Evolutionary conservation across 805 yeast species (phyloP), one percentile per base, ranked within the genome.

Genomic region (Candida coleopterorum): DNA sequence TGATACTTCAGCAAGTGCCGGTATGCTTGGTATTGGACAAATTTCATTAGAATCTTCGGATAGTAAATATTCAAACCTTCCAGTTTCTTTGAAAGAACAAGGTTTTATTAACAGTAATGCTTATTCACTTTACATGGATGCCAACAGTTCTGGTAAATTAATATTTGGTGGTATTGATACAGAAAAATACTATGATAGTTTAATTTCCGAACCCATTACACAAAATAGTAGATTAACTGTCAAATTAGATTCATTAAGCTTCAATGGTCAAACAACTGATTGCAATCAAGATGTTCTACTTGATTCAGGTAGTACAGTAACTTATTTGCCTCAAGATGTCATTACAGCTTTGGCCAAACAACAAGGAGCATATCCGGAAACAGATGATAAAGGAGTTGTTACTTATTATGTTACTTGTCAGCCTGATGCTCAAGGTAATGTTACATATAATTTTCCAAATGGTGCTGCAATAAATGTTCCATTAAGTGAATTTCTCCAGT

Each of bases 11-110:
- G 76, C 88, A 4, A 55, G 75, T 7, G 58, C 70, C 38, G 90
- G 94, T 39, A 89, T 85, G 18, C 58, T 85, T 28, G 88, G 89
- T 20, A 76, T 85, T 42, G 90, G 90, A 10, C 64, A 81, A 34
- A 59, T 74, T 6, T 83, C 77, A 10, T 66, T 83, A 36, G 95
- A 87, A 56, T 81, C 90, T 1, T n/a, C 14, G 4, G 10, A 50
- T 26, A 9, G 35, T 18, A 58, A 59, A 42, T 43, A 47, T 37
- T 44, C 46, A 37, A 65, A 63, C 39, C 42, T 64, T 20, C 72
- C 72, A 4, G 42, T 43, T 24, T 47, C 50, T 16, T 52, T 66
- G 50, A 56, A 56, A 39, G 37, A 47, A 2, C 49, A 51, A 31
- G 70, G 71, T 7, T 40, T 46, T 37, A 64, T 61, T 44, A 44